Base-by-base conservation (phyloP, 495 filamentous ascomycete genomes). In the Hyaloscypha hepaticicola region DNA sequence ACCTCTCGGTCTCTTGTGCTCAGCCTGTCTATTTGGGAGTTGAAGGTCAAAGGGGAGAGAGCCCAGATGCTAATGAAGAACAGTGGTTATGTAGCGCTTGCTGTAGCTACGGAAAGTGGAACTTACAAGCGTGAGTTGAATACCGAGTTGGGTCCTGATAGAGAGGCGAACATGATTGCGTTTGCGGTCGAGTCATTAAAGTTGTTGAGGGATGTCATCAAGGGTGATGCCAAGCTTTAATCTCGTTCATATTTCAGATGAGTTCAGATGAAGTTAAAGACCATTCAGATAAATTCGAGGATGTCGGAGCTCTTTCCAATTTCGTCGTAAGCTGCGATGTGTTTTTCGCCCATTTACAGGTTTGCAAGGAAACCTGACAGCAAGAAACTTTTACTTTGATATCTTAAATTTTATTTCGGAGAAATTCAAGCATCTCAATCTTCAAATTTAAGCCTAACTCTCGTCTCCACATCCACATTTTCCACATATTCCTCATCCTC, bases 31-130 rank as follows among this genome's bases (percentile, higher is more conserved):
- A 34, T 58, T 38, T 24, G 48, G 21, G 1, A 50, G 27, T 58
- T 27, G 34, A 57, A 34, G 31, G 33, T 9, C 49, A 9, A 48
- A 24, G 31, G 22, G 16, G 24, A 31, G 31, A 7, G 19, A 24
- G 16, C n/a, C 27, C 52, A 22, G 21, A 49, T 57, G 27, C 33
- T 61, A 63, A 69, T 34, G 8, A 21, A 33, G 21, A 25, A 21
- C 66, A 85, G 81, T 25, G 85, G 85, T 1, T 87, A 86, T 71
- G 82, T 86, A 6, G 85, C 85, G 1, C 63, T 87, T 45, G 85
- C 85, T 33, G 82, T 87, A 12, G 77, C 78, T 9, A 77, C 75
- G 27, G 74, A 82, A 1, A 61, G 72, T n/a, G 82, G 81, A 2
- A 78, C 75, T 2, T 73, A 75, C 52, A 83, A 79, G 58, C 76